Percentiles rank a stretch among this genome's conserved stretches.
Conservation (phyloP, 352 stramenopile species). For the Pythium rhizo-oryzae region DNA sequence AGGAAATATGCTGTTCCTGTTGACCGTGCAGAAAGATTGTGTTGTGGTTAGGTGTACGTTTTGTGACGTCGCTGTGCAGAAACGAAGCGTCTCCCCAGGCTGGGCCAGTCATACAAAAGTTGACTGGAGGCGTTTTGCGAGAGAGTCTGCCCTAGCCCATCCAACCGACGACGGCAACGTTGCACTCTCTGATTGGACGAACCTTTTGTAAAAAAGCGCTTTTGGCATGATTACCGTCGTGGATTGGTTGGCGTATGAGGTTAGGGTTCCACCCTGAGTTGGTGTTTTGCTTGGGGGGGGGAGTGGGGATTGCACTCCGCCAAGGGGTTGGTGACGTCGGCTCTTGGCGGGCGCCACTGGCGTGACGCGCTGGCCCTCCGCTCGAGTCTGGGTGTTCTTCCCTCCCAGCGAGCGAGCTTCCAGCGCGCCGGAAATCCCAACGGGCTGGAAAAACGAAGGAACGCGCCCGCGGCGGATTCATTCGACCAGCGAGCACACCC, state of each 20-base stretch:
- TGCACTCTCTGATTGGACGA: slow-evolving; percentile 26
- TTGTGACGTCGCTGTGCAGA: slow-evolving; percentile 27
- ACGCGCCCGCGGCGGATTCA: slow-evolving; percentile 7
- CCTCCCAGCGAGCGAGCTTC: slow-evolving; percentile 1
- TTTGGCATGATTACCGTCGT: slow-evolving; percentile 2
- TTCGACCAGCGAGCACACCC: slow-evolving; percentile 12
- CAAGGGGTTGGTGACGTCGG: slow-evolving; percentile 32
- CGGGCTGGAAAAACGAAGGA: slow-evolving; percentile 23
- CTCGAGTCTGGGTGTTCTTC: slow-evolving; percentile 10
- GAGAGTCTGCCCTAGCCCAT: slow-evolving; percentile 4
- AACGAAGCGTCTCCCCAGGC: not conserved
- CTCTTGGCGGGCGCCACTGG: not conserved
- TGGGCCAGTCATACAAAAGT: not conserved
- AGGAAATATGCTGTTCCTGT: not conserved
- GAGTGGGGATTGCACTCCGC: not conserved
- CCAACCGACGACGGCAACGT: slow-evolving; percentile 27
- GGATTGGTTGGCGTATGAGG: slow-evolving; percentile 16
- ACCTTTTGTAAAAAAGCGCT: slow-evolving; percentile 18
- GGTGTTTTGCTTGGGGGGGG: too few species aligned
- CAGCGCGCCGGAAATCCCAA: slow-evolving; percentile 16
- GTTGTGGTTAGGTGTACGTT: slow-evolving; percentile 19
- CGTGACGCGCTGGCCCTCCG: slow-evolving; percentile 27
- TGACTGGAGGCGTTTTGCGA: slow-evolving; percentile 19
- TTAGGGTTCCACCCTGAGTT: slow-evolving; percentile 16
- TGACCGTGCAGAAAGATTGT: slow-evolving; percentile 8